Evolutionary conservation across 768 basidiomycete species (phyloP).

Genomic region (Boletus insuetus): DNA sequence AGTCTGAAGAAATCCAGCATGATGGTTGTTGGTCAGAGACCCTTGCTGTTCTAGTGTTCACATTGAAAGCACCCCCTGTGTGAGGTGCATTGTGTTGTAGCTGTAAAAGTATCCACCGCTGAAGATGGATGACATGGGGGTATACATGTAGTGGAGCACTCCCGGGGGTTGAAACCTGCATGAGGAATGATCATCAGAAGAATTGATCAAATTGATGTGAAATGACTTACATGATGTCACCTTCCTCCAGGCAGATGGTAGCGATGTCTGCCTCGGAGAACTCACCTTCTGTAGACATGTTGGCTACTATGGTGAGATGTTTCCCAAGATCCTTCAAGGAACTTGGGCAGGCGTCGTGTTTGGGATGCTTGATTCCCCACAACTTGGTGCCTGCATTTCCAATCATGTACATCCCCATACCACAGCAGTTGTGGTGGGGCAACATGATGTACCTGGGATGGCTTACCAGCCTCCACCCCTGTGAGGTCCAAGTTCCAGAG

Average conservation of each 20-base stretch:
- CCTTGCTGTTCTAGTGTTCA: background rate
- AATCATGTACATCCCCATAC: background rate
- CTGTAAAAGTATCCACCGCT: background rate
- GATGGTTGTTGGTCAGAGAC: background rate
- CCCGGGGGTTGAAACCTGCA: background rate
- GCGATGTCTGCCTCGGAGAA: no score
- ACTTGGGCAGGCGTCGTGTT: no score
- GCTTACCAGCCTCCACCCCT: background rate
- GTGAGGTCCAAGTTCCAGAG: background rate
- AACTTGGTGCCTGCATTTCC: background rate
- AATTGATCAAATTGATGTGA: no score
- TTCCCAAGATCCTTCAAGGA: no score
- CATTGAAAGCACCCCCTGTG: background rate
- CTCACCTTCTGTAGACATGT: no score
- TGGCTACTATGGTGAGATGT: no score
- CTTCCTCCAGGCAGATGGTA: no score
- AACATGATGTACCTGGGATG: background rate
- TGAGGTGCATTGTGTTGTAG: slow-evolving; percentile 5
- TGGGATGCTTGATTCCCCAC: background rate
- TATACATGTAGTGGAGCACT: background rate
- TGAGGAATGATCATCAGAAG: no score
- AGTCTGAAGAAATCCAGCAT: background rate
- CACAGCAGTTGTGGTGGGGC: background rate
- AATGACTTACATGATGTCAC: no score
- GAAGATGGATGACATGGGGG: background rate